These are phyloP conservation scores for Microdochium paspali DNA, from an alignment of 2,329 filamentous ascomycete genomes.

Conservation along the genomic window DNA sequence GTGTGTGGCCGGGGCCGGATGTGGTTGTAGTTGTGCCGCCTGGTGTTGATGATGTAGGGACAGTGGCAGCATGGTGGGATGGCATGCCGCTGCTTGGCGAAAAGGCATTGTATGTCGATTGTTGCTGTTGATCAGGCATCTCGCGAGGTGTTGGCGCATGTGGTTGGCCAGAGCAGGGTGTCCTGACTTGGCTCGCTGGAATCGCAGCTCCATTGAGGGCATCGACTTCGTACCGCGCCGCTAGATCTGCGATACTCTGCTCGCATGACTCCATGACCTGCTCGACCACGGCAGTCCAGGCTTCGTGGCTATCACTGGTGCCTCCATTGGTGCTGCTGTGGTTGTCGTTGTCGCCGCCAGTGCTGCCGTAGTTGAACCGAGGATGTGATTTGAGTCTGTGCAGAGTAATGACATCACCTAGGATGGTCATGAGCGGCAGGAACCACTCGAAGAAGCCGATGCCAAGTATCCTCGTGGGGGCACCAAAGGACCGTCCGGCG, in stretches of 20 bases:
- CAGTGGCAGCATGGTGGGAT: too few relatives aligned
- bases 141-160: not conserved
- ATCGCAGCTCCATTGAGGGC: not conserved
- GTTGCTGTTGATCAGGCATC: not conserved
- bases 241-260: not conserved
- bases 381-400: constrained; percentile 35
- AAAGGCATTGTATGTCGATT: not conserved
- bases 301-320: not conserved
- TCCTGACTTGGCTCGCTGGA: not conserved
- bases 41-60: not conserved
- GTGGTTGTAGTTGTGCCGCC: not conserved
- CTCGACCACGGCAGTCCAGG: not conserved
- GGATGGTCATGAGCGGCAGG: constrained; percentile 82
- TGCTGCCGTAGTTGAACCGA: not conserved
- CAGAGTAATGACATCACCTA: constrained; percentile 84
- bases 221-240: not conserved
- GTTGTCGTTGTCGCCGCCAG: too few relatives aligned
- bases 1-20: not conserved
- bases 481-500: constrained; percentile 63
- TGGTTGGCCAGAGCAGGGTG: not conserved
- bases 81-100: not conserved
- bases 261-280: not conserved
- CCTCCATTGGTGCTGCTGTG: too few relatives aligned
- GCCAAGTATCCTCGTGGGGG: constrained; percentile 31
- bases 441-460: constrained; percentile 91